A percentile compares a stretch with the other conserved stretches of the same genome.
Conservation (phyloP, 441 rosid genomes). For the Jatropha multifida region DNA sequence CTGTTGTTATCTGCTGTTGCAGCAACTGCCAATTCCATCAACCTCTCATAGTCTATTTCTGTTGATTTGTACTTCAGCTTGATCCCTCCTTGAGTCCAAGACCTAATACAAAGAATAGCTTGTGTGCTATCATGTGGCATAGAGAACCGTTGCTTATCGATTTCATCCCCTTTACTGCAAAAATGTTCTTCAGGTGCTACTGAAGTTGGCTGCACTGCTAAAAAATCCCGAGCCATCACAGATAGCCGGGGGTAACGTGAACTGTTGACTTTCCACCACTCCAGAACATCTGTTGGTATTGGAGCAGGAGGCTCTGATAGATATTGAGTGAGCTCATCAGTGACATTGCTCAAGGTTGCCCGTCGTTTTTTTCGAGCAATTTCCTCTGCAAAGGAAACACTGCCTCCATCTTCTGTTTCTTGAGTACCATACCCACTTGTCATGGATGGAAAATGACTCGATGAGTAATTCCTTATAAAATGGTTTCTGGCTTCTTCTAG, state of each 20-base stretch:
- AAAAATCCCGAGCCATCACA: constrained; percentile 82
- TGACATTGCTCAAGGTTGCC: constrained; percentile 58
- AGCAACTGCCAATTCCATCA: constrained; percentile 77
- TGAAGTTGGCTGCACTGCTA: constrained; percentile 81
- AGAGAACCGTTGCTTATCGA: constrained; percentile 59
- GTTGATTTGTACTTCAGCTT: constrained; percentile 66
- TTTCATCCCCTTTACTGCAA: constrained; percentile 70
- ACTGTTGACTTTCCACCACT: constrained; percentile 94
- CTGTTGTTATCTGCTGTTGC: constrained; percentile 38
- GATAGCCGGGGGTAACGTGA: constrained; percentile 81
- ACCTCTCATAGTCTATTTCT: constrained; percentile 74
- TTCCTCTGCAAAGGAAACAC: constrained; percentile 90
- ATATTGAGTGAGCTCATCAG: constrained; percentile 89
- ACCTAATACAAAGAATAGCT: constrained; percentile 69
- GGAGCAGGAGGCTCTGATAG: constrained; percentile 85
- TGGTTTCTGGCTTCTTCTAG: constrained; percentile 83
- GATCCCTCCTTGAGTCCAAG: constrained; percentile 80
- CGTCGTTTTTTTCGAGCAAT: constrained; percentile 88
- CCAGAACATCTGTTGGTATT: constrained; percentile 78
- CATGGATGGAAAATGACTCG: constrained; percentile 59
- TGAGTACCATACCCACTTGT: constrained; percentile 58
- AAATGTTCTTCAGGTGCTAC: constrained; percentile 77
- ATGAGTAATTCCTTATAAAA: constrained; percentile 67
- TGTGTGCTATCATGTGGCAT: constrained; percentile 76
- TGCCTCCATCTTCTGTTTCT: constrained; percentile 72